Evolutionary conservation across 140 eudicot genomes (phyloP), one percentile per base, ranked within the genome.

Genomic region (Flaveria floridana): DNA sequence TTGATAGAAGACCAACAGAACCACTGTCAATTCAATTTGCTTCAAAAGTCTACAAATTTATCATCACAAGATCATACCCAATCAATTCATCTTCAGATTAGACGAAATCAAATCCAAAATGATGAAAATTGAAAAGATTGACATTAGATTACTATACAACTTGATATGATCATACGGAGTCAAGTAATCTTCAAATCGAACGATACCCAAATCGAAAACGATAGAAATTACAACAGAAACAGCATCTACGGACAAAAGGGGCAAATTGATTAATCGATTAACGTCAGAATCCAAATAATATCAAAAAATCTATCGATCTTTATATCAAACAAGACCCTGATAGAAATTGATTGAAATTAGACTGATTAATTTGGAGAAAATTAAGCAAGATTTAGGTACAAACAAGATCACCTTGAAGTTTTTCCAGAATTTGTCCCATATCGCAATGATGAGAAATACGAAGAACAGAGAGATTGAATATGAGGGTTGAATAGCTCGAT

Each of bases 371-470:
- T 34, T 6, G 37, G 37, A 30, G 13, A 42, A 75, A 30, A 21
- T 13, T 10, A 26, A 21, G 56, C 61, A 18, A 39, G 64, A 70
- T 16, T 19, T 8, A 46, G 72, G 61, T 39, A 70, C 7, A 3
- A 34, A 34, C 7, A 25, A 6, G 21, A 81, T 78, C 8, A 89
- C 96, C 93, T 83, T 82, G 79, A 50, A 89, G 34, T 73, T 85
- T 89, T 51, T 85, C 89, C 26, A 89, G 84, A 56, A 85, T 75
- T 78, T 89, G 93, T 56, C 96, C 96, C 96, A 89, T 89, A 46
- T 85, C 56, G 73, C 23, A 55, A 56, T 52, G n/a, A 42, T 10
- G 26, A 26, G 74, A 62, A 23, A 64, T 65, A 7, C 46, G 48
- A 18, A 59, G 18, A 76, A 39, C 26, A 42, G 50, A 50, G 72